phyloP scores from a whole-genome alignment of 768 basidiomycete genomes.

The Phallus indusiatus region DNA sequence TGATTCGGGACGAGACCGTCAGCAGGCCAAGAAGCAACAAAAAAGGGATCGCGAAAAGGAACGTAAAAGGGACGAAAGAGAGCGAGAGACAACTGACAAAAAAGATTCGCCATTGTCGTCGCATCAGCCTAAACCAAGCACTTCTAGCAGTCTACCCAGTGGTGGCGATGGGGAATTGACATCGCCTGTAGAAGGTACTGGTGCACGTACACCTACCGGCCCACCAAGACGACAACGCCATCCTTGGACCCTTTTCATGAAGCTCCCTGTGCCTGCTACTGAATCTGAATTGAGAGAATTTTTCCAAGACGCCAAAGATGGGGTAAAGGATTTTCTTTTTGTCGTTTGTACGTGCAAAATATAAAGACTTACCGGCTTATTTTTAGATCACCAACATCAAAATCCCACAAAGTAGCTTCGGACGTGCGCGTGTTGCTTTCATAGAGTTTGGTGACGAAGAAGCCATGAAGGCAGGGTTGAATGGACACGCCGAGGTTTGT shows the following conservation, averaged over 20 bases:
- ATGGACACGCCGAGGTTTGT: conserved; percentile 63
- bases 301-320: conserved; percentile 60
- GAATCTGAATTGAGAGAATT: conserved; percentile 69
- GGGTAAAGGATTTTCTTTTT: conserved; percentile 47
- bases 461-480: conserved; percentile 70
- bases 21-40: conserved; percentile 38
- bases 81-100: conserved; percentile 33
- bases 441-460: conserved; percentile 89
- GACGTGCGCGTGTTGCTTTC: conserved; percentile 58
- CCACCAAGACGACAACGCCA: conserved; percentile 38
- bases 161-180: conserved; percentile 3
- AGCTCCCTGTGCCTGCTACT: conserved; percentile 40
- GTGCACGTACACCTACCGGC: conserved; percentile 63
- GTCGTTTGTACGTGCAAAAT: conserved; percentile 2
- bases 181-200: conserved; percentile 29
- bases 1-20: conserved; percentile 24
- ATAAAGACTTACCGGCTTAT: neutral
- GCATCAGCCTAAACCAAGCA: conserved; percentile 14
- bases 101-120: conserved; percentile 15
- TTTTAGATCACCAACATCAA: conserved; percentile 58
- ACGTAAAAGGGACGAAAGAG: conserved; percentile 56
- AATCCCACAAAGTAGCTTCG: conserved; percentile 39
- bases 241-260: conserved; percentile 83
- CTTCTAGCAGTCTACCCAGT: conserved; percentile 17
- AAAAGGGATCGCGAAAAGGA: conserved; percentile 47